Percentiles rank a stretch among this genome's conserved stretches.
Conservation (phyloP, 163 green algal genomes). For the Volvox carteri region DNA sequence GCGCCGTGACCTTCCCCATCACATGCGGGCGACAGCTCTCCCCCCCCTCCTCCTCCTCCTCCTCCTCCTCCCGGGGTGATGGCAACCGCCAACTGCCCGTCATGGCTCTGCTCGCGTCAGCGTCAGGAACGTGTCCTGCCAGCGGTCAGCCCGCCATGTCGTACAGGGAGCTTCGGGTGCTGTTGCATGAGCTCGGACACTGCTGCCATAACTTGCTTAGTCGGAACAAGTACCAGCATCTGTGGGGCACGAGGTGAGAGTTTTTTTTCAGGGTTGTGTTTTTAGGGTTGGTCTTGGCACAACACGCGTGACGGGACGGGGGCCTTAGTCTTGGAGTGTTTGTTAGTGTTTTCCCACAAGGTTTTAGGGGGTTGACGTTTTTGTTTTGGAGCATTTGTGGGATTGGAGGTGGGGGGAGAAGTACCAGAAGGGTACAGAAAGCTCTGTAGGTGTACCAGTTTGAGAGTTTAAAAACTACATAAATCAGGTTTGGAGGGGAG, state of each 20-base stretch:
- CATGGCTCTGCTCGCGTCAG: slow-evolving; percentile 84
- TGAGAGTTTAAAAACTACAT: too few species aligned
- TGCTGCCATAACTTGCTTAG: slow-evolving; percentile 88
- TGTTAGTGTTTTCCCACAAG: too few species aligned
- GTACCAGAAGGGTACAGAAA: not conserved
- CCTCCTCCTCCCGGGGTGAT: not conserved
- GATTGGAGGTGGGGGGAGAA: not conserved
- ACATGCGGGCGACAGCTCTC: slow-evolving; percentile 76
- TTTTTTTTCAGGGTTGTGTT: too few species aligned
- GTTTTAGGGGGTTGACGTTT: too few species aligned
- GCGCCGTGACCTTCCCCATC: slow-evolving; percentile 92
- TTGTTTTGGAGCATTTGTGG: too few species aligned
- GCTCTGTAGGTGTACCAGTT: too few species aligned
- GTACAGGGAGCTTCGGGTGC: slow-evolving; percentile 81
- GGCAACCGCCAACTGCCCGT: slow-evolving; percentile 67
- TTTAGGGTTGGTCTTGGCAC: too few species aligned
- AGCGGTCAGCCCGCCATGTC: slow-evolving; percentile 26
- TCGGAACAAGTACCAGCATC: slow-evolving; percentile 90
- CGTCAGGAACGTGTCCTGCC: slow-evolving; percentile 36
- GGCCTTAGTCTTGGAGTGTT: not conserved
- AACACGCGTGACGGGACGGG: too few species aligned
- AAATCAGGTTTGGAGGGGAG: too few species aligned
- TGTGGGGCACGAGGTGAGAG: slow-evolving; percentile 79
- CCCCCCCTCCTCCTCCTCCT: too few species aligned
- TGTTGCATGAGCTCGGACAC: slow-evolving; percentile 97